Evolutionary conservation across 164 flowering plant genomes (phyloP).

Genomic region (Hamamelis virginiana): DNA sequence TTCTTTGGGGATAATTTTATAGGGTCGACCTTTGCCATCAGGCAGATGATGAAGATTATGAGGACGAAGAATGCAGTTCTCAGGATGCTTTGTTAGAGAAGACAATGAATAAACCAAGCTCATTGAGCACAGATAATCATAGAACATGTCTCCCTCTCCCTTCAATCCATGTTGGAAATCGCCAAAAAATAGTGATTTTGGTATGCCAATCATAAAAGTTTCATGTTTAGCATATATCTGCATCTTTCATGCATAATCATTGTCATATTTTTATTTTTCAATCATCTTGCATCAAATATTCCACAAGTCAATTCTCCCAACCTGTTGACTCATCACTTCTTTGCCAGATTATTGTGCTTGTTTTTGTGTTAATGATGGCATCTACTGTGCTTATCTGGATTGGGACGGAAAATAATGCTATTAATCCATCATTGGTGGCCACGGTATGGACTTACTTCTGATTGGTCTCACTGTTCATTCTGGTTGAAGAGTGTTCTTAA

Average conservation of each 20-base stretch:
- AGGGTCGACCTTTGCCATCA: conserved; percentile 99
- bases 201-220: conserved; percentile 35
- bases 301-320: background rate
- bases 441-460: conserved; percentile 51
- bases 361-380: conserved; percentile 59
- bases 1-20: conserved; percentile 26
- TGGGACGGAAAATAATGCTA: conserved; percentile 64
- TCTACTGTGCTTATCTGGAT: conserved; percentile 81
- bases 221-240: conserved; percentile 4
- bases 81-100: conserved; percentile 59
- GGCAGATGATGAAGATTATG: conserved; percentile 77
- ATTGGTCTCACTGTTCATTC: background rate
- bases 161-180: conserved; percentile 60
- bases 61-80: conserved; percentile 59
- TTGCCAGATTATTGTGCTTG: conserved; percentile 51
- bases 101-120: conserved; percentile 28
- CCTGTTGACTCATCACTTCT: conserved; percentile 5
- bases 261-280: background rate
- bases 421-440: conserved; percentile 65
- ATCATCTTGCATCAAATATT: background rate
- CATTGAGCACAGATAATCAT: conserved; percentile 31
- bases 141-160: conserved; percentile 56
- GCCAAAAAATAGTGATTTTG: conserved; percentile 79
- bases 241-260: background rate
- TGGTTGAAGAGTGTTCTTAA: background rate